These are phyloP conservation scores for Bruguiera parviflora DNA, from an alignment of 345 rosid species.

Conservation along the genomic window DNA sequence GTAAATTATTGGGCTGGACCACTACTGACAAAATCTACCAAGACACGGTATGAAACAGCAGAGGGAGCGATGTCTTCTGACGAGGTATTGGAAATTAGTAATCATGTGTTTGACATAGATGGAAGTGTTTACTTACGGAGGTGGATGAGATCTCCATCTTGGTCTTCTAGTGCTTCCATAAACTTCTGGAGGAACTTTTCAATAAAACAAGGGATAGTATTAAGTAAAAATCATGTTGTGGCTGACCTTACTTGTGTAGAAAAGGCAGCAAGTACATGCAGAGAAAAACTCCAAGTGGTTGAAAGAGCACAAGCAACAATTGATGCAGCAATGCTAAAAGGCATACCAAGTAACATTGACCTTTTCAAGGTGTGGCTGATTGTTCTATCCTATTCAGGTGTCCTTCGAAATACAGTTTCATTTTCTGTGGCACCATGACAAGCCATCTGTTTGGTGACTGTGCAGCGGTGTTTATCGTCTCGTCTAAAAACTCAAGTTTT, in stretches of 20 bases:
- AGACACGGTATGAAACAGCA: constrained; percentile 34
- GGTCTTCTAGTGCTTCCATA: constrained; percentile 69
- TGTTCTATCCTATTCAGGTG: constrained; percentile 1
- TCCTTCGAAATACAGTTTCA: neutral
- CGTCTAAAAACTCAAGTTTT: too few relatives aligned
- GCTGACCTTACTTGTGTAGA: constrained; percentile 70
- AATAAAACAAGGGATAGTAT: constrained; percentile 52
- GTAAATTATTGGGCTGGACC: constrained; percentile 90
- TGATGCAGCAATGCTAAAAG: constrained; percentile 86
- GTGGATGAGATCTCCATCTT: constrained; percentile 92
- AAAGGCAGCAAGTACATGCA: constrained; percentile 69
- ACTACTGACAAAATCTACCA: constrained; percentile 49
- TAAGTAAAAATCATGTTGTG: constrained; percentile 80
- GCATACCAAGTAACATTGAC: constrained; percentile 94
- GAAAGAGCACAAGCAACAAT: constrained; percentile 95
- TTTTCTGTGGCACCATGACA: neutral
- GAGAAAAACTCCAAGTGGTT: constrained; percentile 56
- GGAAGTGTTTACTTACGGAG: constrained; percentile 83
- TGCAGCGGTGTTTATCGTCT: neutral
- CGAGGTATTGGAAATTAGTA: constrained; percentile 41
- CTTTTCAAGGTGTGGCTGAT: constrained; percentile 66
- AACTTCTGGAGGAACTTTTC: constrained; percentile 72
- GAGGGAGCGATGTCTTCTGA: constrained; percentile 34
- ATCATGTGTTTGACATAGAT: constrained; percentile 69
- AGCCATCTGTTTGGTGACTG: neutral